Percentiles rank a stretch among this genome's conserved stretches.
Evolutionary conservation across 1,139 yeast species (phyloP).

Genomic region (Lodderomyces theae): DNA sequence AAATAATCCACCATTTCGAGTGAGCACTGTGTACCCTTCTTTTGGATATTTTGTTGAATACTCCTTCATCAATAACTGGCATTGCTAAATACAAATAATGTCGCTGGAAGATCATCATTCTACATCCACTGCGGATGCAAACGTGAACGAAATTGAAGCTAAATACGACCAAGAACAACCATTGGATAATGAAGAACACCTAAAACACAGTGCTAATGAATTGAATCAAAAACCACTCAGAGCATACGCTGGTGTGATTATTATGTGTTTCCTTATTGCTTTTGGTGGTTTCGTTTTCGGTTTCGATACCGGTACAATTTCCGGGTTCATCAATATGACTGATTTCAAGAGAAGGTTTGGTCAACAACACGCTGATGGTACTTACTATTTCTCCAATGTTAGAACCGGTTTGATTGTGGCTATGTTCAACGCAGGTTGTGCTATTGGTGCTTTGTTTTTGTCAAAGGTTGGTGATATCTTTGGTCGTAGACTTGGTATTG

Average conservation of each 20-base stretch:
- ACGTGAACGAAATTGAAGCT: slow-evolving; percentile 68
- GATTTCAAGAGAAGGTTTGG: slow-evolving; percentile 53
- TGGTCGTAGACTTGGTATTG: slow-evolving; percentile 54
- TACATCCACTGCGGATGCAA: slow-evolving; percentile 56
- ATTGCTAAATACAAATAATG: slow-evolving; percentile 6
- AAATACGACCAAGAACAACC: slow-evolving; percentile 42
- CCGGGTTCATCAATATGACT: slow-evolving; percentile 61
- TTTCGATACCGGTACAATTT: slow-evolving; percentile 73
- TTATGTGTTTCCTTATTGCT: slow-evolving; percentile 43
- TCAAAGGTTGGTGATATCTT: slow-evolving; percentile 49
- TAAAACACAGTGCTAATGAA: slow-evolving; percentile 4
- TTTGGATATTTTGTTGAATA: too few relatives aligned
- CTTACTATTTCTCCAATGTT: slow-evolving; percentile 37
- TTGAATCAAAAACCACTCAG: slow-evolving; percentile 10
- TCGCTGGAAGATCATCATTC: slow-evolving; percentile 11
- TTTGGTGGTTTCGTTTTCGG: slow-evolving; percentile 72
- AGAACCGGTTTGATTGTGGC: slow-evolving; percentile 59
- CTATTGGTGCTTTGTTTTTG: slow-evolving; percentile 65
- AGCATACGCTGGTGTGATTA: slow-evolving; percentile 11
- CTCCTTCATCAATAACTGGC: too few relatives aligned
- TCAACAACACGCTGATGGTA: slow-evolving; percentile 25
- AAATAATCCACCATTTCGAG: too few relatives aligned
- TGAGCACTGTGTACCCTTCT: too few relatives aligned
- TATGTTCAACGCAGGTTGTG: slow-evolving; percentile 69
- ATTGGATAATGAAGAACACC: slow-evolving; percentile 2